Evolutionary conservation across 352 stramenopile species (phyloP).

Genomic region (Peronospora belbahrii): DNA sequence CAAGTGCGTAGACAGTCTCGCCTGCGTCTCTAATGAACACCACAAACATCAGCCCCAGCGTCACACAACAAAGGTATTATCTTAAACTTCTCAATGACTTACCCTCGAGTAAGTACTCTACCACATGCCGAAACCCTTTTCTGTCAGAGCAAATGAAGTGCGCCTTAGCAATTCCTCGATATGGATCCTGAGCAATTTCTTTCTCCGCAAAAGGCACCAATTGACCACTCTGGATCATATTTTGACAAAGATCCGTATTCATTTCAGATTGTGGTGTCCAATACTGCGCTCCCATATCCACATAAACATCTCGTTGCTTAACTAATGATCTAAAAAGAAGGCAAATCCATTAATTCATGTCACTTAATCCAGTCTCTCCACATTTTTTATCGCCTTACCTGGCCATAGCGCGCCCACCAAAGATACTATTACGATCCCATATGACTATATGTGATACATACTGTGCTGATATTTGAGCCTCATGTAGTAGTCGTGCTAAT

Average conservation of each 20-base stretch:
- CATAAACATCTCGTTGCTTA: constrained; percentile 45
- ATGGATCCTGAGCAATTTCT: constrained; percentile 42
- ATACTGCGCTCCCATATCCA: constrained; percentile 68
- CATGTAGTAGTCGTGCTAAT: constrained; percentile 43
- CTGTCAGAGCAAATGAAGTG: constrained; percentile 35
- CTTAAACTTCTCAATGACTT: neutral
- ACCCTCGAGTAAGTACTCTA: constrained; percentile 48
- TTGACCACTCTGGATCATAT: constrained; percentile 25
- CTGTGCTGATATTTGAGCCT: constrained; percentile 30
- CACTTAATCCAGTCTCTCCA: neutral
- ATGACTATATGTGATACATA: constrained; percentile 36
- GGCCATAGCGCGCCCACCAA: constrained; percentile 58
- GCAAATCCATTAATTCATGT: constrained; percentile 2
- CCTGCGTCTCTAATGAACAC: constrained; percentile 25
- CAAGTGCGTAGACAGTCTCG: constrained; percentile 35
- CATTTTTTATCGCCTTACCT: constrained; percentile 17
- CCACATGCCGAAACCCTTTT: constrained; percentile 48
- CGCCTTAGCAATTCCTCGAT: constrained; percentile 20
- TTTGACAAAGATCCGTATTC: constrained; percentile 45
- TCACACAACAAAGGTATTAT: neutral
- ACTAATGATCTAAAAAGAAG: constrained; percentile 37
- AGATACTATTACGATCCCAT: constrained; percentile 71
- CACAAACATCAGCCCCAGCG: constrained; percentile 1
- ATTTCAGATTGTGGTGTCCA: constrained; percentile 38
- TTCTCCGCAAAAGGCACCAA: constrained; percentile 40